Evolutionary conservation across 2,329 filamentous ascomycete species (phyloP).

Genomic region (Ploettnerulaceae sp.): DNA sequence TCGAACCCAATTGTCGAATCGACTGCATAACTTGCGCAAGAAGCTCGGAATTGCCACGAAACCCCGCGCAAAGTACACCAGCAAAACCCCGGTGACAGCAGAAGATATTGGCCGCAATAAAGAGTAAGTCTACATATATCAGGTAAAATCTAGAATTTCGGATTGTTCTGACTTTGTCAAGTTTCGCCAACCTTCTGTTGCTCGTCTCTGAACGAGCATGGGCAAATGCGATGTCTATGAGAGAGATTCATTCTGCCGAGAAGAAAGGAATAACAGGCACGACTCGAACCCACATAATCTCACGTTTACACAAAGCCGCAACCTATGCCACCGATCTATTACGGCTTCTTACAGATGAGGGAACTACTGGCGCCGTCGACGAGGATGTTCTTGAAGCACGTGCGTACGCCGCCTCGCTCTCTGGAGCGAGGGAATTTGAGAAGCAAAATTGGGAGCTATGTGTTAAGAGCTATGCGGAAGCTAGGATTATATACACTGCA

Average conservation of each 20-base stretch:
- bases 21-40: slow-evolving; percentile 77
- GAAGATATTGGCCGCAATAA: slow-evolving; percentile 69
- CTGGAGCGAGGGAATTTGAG: slow-evolving; percentile 77
- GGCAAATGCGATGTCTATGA: slow-evolving; percentile 95
- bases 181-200: slow-evolving; percentile 73
- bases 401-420: slow-evolving; percentile 74
- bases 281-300: slow-evolving; percentile 82
- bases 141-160: no score
- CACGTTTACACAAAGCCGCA: slow-evolving; percentile 76
- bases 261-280: slow-evolving; percentile 74
- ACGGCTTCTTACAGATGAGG: slow-evolving; percentile 56
- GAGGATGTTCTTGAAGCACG: slow-evolving; percentile 77
- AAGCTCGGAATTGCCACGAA: slow-evolving; percentile 79
- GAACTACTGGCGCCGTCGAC: slow-evolving; percentile 59
- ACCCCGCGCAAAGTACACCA: slow-evolving; percentile 78
- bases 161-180: slow-evolving; percentile 35
- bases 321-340: slow-evolving; percentile 65
- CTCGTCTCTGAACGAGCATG: slow-evolving; percentile 86
- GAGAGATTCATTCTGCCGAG: slow-evolving; percentile 73
- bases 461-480: slow-evolving; percentile 68
- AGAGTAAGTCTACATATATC: slow-evolving; percentile 54
- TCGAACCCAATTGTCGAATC: slow-evolving; percentile 71
- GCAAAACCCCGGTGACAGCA: slow-evolving; percentile 63
- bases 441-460: slow-evolving; percentile 81
- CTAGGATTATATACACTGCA: slow-evolving; percentile 77